phyloP scores from a whole-genome alignment of 2,329 filamentous ascomycete genomes.

The Aspergillus sp. region DNA sequence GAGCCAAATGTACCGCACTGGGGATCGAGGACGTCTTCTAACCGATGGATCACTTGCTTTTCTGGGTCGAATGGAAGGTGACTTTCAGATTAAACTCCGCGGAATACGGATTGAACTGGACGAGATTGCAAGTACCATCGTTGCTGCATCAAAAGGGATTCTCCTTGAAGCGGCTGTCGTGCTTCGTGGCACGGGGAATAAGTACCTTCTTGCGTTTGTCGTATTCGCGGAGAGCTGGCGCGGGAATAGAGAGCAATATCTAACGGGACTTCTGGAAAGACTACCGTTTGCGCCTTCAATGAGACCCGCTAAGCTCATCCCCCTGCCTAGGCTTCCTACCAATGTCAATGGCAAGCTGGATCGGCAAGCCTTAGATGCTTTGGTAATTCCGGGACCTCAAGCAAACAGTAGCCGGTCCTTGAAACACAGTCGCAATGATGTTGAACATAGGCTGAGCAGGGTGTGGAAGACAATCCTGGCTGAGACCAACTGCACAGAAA shows the following conservation, averaged over 20 bases:
- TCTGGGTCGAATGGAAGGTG: neutral
- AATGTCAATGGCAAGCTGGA: neutral
- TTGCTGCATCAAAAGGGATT: neutral
- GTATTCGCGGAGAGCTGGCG: neutral
- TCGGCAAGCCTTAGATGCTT: neutral
- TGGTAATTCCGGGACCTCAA: neutral
- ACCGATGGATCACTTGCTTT: neutral
- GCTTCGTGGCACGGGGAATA: neutral
- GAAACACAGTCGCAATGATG: neutral
- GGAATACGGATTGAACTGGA: neutral
- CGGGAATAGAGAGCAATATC: neutral
- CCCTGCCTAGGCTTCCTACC: neutral
- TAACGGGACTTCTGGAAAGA: neutral
- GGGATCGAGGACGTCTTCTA: neutral
- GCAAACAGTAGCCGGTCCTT: neutral
- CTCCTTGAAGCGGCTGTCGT: neutral
- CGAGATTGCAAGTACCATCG: neutral
- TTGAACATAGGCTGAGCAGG: neutral
- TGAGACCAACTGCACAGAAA: neutral
- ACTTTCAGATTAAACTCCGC: neutral
- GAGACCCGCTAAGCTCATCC: neutral
- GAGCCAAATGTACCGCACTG: neutral
- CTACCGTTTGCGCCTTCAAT: neutral
- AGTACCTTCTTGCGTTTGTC: neutral
- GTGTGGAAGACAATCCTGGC: constrained; percentile 12